Conservation (phyloP, 176 grass and related monocot genomes). For the Oryza glaberrima region DNA sequence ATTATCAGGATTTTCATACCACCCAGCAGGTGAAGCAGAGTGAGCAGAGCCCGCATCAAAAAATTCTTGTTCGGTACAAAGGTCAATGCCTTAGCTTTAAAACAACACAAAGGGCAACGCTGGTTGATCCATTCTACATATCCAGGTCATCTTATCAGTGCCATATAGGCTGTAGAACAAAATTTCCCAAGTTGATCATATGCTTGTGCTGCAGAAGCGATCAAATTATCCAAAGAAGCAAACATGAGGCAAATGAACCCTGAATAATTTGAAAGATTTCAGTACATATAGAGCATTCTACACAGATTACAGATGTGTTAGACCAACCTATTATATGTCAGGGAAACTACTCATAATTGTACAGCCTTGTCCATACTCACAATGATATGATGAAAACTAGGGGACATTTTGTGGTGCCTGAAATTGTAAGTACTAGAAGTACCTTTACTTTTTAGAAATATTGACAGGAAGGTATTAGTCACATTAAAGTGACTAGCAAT, state of each 20-base stretch:
- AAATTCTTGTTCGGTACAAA: neutral
- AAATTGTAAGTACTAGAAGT: too few species aligned
- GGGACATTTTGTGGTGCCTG: too few species aligned
- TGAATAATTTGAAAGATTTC: neutral
- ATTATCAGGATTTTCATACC: neutral
- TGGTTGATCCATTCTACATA: neutral
- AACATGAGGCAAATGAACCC: neutral
- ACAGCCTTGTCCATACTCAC: neutral
- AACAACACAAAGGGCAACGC: constrained; percentile 1
- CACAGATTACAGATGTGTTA: neutral
- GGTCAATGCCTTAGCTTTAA: neutral
- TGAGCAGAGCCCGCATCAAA: neutral
- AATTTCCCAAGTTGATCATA: neutral
- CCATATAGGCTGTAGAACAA: neutral
- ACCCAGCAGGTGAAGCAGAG: neutral
- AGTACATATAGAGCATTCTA: neutral
- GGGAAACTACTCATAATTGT: neutral
- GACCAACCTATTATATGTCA: too few species aligned
- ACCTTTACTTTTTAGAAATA: too few species aligned
- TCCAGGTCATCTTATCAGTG: neutral
- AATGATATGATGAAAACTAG: too few species aligned
- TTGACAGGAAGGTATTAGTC: too few species aligned
- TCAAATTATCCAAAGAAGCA: neutral
- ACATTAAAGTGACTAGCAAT: neutral
- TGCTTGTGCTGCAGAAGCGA: neutral